phyloP scores from a whole-genome alignment of 1,139 yeast genomes.

The Hansenula sp. region DNA sequence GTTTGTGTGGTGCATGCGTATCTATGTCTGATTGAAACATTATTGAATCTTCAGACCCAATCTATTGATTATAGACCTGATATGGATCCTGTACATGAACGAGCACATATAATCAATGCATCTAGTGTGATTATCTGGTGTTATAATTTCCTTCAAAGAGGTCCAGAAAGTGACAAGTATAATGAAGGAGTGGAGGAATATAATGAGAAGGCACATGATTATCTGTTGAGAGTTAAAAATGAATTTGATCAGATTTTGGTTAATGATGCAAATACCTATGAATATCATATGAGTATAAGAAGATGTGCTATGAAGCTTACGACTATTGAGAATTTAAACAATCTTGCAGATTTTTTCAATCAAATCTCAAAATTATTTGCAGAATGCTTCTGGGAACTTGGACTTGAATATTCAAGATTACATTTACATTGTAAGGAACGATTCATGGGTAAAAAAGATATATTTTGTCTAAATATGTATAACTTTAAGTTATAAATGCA shows the following conservation, averaged over 20 bases:
- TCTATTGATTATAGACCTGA: constrained; percentile 8
- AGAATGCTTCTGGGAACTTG: constrained; percentile 45
- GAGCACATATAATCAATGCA: constrained; percentile 43
- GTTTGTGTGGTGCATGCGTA: constrained; percentile 49
- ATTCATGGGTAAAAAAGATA: constrained; percentile 35
- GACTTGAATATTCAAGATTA: constrained; percentile 45
- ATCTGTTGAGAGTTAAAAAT: constrained; percentile 29
- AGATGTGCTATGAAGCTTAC: constrained; percentile 7
- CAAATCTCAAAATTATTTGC: constrained; percentile 33
- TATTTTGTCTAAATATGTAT: constrained; percentile 5
- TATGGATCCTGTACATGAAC: constrained; percentile 17
- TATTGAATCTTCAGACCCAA: constrained; percentile 1
- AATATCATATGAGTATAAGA: constrained; percentile 22
- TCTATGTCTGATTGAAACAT: constrained; percentile 49
- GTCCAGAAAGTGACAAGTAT: constrained; percentile 38
- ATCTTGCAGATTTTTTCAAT: constrained; percentile 45
- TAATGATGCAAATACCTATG: constrained; percentile 9
- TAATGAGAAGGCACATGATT: constrained; percentile 14
- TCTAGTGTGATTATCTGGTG: constrained; percentile 48
- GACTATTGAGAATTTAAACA: constrained; percentile 11
- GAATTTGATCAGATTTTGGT: constrained; percentile 26
- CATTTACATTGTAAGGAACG: constrained; percentile 47
- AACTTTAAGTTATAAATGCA: constrained; percentile 1
- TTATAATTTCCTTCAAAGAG: constrained; percentile 39
- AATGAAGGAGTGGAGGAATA: constrained; percentile 10